Evolutionary conservation across 1,284 basidiomycete genomes (phyloP).

Genomic region (Austropuccinia psidii): DNA sequence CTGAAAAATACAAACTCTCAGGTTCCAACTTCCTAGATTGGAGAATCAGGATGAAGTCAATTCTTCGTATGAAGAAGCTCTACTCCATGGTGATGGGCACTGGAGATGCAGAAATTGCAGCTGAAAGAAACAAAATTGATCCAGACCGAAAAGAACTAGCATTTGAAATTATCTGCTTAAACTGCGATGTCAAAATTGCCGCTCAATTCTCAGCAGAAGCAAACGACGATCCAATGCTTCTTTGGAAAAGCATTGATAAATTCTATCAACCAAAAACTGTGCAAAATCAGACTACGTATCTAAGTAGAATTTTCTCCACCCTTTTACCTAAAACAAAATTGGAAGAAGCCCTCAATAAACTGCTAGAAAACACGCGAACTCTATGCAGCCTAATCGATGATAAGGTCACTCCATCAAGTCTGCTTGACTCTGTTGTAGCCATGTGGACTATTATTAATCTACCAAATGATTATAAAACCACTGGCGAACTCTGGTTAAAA

Average conservation of each 20-base stretch:
- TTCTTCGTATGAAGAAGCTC: not conserved
- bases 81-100: not conserved
- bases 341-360: not conserved
- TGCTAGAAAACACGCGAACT: not conserved
- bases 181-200: not conserved
- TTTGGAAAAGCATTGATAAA: not conserved
- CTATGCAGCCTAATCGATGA: not conserved
- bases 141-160: not conserved
- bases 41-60: not conserved
- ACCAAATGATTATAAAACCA: not conserved
- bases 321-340: not conserved
- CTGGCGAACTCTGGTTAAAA: not conserved
- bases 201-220: not conserved
- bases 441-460: not conserved
- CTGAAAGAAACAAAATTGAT: not conserved
- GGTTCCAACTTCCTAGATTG: not conserved
- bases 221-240: not conserved
- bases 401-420: not conserved
- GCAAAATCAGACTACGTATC: not conserved
- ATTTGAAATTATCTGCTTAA: not conserved
- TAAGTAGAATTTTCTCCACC: not conserved
- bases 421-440: not conserved
- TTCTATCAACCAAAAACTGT: constrained; percentile 2
- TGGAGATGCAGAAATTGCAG: not conserved
- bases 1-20: not conserved